Conservation (phyloP, 2,329 filamentous ascomycete species). For the Coniella lustricola region DNA sequence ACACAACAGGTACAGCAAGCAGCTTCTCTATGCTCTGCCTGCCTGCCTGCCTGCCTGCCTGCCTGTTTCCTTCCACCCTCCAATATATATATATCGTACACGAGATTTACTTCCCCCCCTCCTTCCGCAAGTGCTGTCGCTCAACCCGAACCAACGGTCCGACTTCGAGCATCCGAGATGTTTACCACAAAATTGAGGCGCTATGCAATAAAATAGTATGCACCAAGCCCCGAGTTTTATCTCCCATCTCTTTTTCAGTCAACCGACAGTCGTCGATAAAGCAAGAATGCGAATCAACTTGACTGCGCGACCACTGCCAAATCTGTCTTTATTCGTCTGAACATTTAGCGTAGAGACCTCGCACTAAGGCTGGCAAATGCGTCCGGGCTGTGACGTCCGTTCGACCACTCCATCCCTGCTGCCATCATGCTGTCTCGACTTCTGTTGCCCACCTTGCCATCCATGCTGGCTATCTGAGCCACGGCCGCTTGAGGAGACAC, state of each 20-base stretch:
- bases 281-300: no score
- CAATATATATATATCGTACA: neutral
- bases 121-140: no score
- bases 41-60: neutral
- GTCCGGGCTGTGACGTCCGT: conserved; percentile 70
- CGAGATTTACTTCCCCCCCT: neutral
- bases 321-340: conserved; percentile 2
- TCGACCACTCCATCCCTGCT: conserved; percentile 57
- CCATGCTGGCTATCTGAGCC: conserved; percentile 15
- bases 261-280: no score
- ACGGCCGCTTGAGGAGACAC: conserved; percentile 21
- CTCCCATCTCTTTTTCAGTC: neutral
- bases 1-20: neutral
- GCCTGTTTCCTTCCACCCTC: neutral
- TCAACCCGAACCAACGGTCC: no score
- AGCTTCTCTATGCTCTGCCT: no score
- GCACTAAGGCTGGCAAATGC: conserved; percentile 72
- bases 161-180: no score
- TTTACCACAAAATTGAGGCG: neutral
- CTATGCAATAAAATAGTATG: no score
- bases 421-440: conserved; percentile 70
- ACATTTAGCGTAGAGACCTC: conserved; percentile 37
- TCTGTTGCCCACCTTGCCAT: conserved; percentile 32
- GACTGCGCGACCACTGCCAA: no score
- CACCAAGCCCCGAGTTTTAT: neutral